Percentiles rank a stretch among this genome's conserved stretches.
These are phyloP conservation scores for Colletotrichum paranaense DNA, from an alignment of 2,329 filamentous ascomycete genomes.

Conservation along the genomic window DNA sequence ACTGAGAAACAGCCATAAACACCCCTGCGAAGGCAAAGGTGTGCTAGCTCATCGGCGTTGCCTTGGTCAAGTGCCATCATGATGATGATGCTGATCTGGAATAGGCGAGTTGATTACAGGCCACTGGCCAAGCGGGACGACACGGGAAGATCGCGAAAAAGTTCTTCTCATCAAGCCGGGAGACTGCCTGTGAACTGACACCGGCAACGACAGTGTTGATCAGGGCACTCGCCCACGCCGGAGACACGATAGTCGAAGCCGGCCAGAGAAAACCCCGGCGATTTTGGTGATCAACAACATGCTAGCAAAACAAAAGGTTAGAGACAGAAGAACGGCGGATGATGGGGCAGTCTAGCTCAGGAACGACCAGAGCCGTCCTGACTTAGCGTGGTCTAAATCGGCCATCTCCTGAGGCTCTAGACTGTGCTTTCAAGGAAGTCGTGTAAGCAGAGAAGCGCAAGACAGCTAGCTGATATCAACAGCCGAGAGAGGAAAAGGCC, in stretches of 20 bases:
- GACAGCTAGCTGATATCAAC: background rate
- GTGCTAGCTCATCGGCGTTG: background rate
- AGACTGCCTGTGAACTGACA: background rate
- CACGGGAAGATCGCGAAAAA: background rate
- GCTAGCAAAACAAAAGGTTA: background rate
- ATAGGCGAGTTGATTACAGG: background rate
- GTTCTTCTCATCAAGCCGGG: background rate
- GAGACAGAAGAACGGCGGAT: background rate
- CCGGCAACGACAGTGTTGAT: background rate
- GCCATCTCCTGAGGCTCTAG: background rate
- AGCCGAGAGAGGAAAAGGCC: slow-evolving; percentile 2
- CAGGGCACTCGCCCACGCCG: background rate
- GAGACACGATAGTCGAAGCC: background rate
- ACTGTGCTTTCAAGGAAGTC: slow-evolving; percentile 3
- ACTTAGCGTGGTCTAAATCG: slow-evolving; percentile 13
- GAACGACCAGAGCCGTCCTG: slow-evolving; percentile 18
- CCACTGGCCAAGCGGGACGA: background rate
- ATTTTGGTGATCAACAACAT: background rate
- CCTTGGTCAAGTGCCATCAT: slow-evolving; percentile 3
- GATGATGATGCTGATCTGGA: background rate
- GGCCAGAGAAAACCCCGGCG: background rate
- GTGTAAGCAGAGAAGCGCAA: background rate
- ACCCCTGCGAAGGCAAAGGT: slow-evolving; percentile 18
- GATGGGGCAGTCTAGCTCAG: slow-evolving; percentile 18
- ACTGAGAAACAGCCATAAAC: slow-evolving; percentile 11